phyloP scores from a whole-genome alignment of 495 filamentous ascomycete genomes.

The Aspergillus steynii region DNA sequence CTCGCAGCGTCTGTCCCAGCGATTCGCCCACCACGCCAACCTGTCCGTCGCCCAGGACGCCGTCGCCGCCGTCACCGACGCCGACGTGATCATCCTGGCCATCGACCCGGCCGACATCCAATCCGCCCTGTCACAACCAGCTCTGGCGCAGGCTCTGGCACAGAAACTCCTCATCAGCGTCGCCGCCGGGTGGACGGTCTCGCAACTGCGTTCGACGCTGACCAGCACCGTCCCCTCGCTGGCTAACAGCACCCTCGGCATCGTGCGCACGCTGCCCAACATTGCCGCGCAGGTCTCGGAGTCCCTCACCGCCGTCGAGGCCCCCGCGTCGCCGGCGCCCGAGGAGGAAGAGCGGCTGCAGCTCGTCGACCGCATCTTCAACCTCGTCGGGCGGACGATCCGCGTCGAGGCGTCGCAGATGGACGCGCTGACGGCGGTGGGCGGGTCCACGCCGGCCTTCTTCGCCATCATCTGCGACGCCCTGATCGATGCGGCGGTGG shows the following conservation, averaged over 20 bases:
- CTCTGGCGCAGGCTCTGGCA: conserved; percentile 24
- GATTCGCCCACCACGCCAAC: conserved; percentile 16
- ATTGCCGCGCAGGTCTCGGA: conserved; percentile 40
- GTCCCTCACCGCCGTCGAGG: conserved; percentile 39
- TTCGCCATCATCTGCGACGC: conserved; percentile 46
- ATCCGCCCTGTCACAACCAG: conserved; percentile 24
- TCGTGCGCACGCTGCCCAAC: conserved; percentile 42
- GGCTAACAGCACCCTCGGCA: conserved; percentile 15
- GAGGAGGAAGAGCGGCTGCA: conserved; percentile 21
- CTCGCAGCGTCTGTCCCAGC: conserved; percentile 10
- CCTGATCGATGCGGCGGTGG: conserved; percentile 45
- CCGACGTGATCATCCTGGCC: conserved; percentile 34
- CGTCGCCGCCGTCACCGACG: conserved; percentile 24
- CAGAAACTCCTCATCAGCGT: conserved; percentile 44
- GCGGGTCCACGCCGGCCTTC: conserved; percentile 43
- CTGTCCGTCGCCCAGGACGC: conserved; percentile 18
- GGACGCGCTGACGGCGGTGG: conserved; percentile 41
- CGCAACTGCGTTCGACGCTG: conserved; percentile 31
- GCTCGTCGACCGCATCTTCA: conserved; percentile 37
- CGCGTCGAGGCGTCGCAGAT: conserved; percentile 34
- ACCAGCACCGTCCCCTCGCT: conserved; percentile 25
- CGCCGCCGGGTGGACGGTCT: conserved; percentile 40
- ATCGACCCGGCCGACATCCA: conserved; percentile 34
- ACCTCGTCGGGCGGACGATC: conserved; percentile 35
- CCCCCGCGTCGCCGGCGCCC: conserved; percentile 28